phyloP scores from a whole-genome alignment of 495 filamentous ascomycete genomes.

The Podospora pseudoanserina region DNA sequence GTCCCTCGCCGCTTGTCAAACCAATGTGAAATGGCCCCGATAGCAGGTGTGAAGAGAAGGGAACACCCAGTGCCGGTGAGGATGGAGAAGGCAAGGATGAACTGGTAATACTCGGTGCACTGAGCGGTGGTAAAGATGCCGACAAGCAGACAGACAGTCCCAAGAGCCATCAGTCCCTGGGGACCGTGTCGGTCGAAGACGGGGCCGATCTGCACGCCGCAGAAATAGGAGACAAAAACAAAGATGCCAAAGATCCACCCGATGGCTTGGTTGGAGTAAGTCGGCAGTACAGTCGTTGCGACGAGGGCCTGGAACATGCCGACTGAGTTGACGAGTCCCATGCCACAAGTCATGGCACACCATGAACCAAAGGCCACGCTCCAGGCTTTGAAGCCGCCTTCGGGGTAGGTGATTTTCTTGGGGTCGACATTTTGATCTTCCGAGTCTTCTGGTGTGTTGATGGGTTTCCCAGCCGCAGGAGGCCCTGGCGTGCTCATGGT shows the following conservation, averaged over 20 bases:
- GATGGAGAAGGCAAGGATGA: background rate
- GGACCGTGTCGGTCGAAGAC: background rate
- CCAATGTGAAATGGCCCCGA: slow-evolving; percentile 1
- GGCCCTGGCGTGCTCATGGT: background rate
- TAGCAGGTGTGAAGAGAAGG: slow-evolving; percentile 2
- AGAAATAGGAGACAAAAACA: slow-evolving; percentile 5
- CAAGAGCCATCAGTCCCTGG: background rate
- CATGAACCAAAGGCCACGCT: slow-evolving; percentile 1
- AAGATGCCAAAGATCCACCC: slow-evolving; percentile 2
- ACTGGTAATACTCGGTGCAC: slow-evolving; percentile 7
- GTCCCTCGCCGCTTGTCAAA: slow-evolving; percentile 3
- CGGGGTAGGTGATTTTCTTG: background rate
- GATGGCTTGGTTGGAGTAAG: slow-evolving; percentile 3
- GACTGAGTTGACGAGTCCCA: slow-evolving; percentile 3
- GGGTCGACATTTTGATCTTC: background rate
- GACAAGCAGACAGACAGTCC: background rate
- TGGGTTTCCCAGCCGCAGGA: background rate
- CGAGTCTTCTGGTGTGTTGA: background rate
- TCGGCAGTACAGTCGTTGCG: background rate
- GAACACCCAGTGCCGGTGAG: slow-evolving; percentile 1
- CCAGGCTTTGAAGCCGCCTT: background rate
- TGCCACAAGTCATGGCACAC: slow-evolving; percentile 2
- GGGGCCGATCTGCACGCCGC: slow-evolving; percentile 1
- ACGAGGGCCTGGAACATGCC: slow-evolving; percentile 5
- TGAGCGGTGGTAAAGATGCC: slow-evolving; percentile 1